Evolutionary conservation across 768 basidiomycete genomes (phyloP), one percentile per base, ranked within the genome.

Genomic region (Trametes meyenii): DNA sequence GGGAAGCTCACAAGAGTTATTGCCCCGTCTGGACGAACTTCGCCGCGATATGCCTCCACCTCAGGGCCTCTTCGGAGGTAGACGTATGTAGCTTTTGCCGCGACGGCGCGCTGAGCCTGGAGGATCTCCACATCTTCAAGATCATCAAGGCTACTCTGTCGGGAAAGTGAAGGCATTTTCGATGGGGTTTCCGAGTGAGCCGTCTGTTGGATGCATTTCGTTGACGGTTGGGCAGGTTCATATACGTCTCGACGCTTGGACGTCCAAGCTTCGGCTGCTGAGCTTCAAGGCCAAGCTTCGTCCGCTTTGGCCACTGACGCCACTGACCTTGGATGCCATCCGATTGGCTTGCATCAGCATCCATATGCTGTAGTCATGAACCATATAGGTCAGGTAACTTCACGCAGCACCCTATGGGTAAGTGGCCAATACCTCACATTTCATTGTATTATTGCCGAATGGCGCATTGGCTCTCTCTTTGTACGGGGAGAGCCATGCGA

Each of bases 51-150:
- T 38, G n/a, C 17, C 4, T 16, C 21, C 17, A 12, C 7, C 7
- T 44, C 12, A 45, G 21, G 17, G 44, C 24, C 23, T 5, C 54
- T 29, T 16, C 43, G 39, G n/a, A 50, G 24, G 49, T 21, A 50
- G 40, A 50, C 57, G 29, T 50, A 50, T 16, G 57, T 58, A 14
- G 49, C 57, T n/a, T 43, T 50, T 6, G 49, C 50, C 12, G 42
- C 29, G 17, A 35, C 29, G 10, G 42, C 57, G 14, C 57, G 49
- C 40, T 51, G 49, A 13, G 57, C 57, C 16, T 40, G 46, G 38
- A 57, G 21, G 23, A 50, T 40, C 23, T 50, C 46, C 38, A 42
- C 56, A 19, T 57, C 48, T 21, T 49, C 56, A 24, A 42, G 17
- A 35, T 50, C 40, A 5, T 39, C 38, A 24, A 40, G 21, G 40